Evolutionary conservation across 1,284 basidiomycete species (phyloP).

Genomic region (Inonotus obliquus): DNA sequence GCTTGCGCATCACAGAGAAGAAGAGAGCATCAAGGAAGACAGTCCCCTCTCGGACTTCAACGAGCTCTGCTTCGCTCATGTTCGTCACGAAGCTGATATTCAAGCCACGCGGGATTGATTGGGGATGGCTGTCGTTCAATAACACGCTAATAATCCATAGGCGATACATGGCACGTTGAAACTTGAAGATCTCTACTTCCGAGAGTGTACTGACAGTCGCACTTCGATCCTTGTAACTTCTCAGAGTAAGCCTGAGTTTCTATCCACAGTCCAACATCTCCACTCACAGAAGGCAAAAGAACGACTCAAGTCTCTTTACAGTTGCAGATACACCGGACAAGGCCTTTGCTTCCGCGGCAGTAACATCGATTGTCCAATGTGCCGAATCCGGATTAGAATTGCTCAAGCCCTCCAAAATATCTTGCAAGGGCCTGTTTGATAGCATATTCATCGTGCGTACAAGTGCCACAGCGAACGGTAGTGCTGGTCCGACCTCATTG

Average conservation of each 20-base stretch:
- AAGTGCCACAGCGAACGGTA: slow-evolving; percentile 12
- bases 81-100: background rate
- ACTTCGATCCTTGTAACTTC: slow-evolving; percentile 12
- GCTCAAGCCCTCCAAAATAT: slow-evolving; percentile 2
- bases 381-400: background rate
- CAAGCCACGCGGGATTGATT: background rate
- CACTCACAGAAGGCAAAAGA: slow-evolving; percentile 9
- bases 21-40: slow-evolving; percentile 7
- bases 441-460: background rate
- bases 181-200: slow-evolving; percentile 9
- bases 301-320: slow-evolving; percentile 4
- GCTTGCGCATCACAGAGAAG: background rate
- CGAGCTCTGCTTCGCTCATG: slow-evolving; percentile 1
- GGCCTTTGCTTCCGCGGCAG: background rate
- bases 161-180: slow-evolving; percentile 13
- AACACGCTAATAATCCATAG: slow-evolving; percentile 4
- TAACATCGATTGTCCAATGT: slow-evolving; percentile 11
- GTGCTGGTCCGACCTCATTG: slow-evolving; percentile 13
- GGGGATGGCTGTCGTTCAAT: background rate
- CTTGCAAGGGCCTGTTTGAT: background rate
- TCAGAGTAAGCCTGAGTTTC: background rate
- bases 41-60: background rate
- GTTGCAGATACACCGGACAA: slow-evolving; percentile 2
- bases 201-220: background rate
- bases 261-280: background rate